Evolutionary conservation across 345 rosid species (phyloP), one percentile per base, ranked within the genome.

Genomic region (Lepidium didymum): DNA sequence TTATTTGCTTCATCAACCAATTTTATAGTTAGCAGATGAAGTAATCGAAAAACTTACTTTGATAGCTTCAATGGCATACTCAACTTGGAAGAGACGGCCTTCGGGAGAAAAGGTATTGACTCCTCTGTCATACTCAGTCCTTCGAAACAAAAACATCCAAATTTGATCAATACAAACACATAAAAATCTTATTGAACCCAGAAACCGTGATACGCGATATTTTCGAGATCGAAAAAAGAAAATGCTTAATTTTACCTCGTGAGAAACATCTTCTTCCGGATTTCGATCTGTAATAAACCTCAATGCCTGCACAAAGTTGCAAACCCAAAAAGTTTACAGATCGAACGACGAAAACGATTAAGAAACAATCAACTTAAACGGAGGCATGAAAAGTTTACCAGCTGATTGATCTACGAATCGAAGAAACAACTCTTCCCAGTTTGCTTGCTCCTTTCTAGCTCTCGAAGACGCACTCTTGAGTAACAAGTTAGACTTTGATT

Each of bases 51-150:
- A 8, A 12, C 33, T 49, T 40, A 91, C 97, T 91, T 89, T 91
- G 78, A 91, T 89, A 58, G 97, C 96, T 77, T 91, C 96, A 69
- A 91, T 91, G 37, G 97, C 97, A 78, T 91, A 91, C 72, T 91
- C 97, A 33, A 91, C 97, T 68, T 91, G 97, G 77, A 91, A 91
- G 57, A 91, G 75, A 69, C 97, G 70, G 13, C 97, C 97, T 76
- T 91, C 96, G 0, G 97, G 96, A 61, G 97, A 91, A 82, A 91
- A 91, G 49, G 97, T 91, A 83, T 91, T 91, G 34, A 91, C 97
- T 63, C 97, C 96, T 78, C 97, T 81, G 56, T 91, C 97, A 72
- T 91, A 91, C 90, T 91, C 97, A 21, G 94, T 91, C 90, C 97
- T 91, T 76, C 13, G 50, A 8, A 44, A 62, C 15, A 62, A 14